Base-by-base conservation (phyloP, 1,284 basidiomycete genomes). In the Ustilago loliicola region DNA sequence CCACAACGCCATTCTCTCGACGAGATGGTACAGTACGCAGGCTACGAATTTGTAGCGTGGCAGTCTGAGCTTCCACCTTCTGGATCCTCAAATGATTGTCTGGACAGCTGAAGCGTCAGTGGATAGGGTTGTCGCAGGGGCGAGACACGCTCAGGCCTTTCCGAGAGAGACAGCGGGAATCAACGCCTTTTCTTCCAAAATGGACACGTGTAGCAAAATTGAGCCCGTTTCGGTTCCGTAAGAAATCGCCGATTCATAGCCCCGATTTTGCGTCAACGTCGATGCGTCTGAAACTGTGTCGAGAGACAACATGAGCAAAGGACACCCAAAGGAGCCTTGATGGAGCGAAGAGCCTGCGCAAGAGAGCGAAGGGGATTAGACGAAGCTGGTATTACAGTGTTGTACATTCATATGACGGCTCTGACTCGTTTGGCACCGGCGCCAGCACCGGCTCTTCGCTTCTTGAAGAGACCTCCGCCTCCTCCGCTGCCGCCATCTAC, bases 341-440 rank as follows among this genome's bases (percentile, higher is more conserved):
- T 36, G 29, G 6, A 48, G 27, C 51, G 32, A 10, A 52, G 48
- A 51, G 25, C 29, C 10, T 32, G 32, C 32, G 10, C 52, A 54
- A 21, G 3, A 34, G 21, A 19, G 30, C n/a, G n/a, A 10, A 10
- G 11, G 0, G 7, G 5, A 15, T 8, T 29, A 2, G 30, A 21
- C 3, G 32, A 27, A 19, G 17, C 23, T 45, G 13, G 27, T 40
- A 40, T 32, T 60, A 21, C 34, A 30, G 21, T 50, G 17, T 13
- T 29, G 27, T 34, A 38, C 55, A 38, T 27, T 75, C 48, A 79
- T 19, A 71, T 77, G 40, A 80, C 50, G n/a, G 76, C 68, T 32
- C 79, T 45, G 7, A 83, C 81, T 40, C 72, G 68, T 61, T 81
- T 83, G 3, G 80, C 73, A 36, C 81, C 80, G 19, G 80, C 72